Percentiles rank a stretch among this genome's conserved stretches.
These are phyloP conservation scores for Domatiomyces globalis DNA, from an alignment of 2,329 filamentous ascomycete species.

Conservation along the genomic window DNA sequence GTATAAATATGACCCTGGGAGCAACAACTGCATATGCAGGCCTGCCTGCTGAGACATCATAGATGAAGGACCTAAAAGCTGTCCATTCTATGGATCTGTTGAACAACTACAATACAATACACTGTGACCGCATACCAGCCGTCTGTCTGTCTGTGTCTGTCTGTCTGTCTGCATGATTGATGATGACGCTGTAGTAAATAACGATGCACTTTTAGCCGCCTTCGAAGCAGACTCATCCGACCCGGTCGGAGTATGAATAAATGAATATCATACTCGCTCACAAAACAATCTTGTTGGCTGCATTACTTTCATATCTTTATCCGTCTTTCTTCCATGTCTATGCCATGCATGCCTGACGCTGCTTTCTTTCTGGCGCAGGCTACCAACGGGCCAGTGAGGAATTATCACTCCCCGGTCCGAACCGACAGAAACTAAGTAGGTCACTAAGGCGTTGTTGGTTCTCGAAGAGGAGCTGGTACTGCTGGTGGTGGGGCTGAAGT, in stretches of 20 bases:
- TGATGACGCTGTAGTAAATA: not conserved
- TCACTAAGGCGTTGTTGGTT: not conserved
- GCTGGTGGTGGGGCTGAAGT: not conserved
- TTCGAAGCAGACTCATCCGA: not conserved
- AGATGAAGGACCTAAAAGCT: too few species aligned
- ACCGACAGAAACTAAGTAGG: not conserved
- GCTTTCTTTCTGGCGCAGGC: too few species aligned
- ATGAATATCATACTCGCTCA: not conserved
- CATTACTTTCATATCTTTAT: not conserved
- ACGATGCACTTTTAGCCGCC: not conserved
- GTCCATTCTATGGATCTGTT: too few species aligned
- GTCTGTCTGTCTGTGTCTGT: not conserved
- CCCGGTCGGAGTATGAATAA: not conserved
- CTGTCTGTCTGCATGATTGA: not conserved
- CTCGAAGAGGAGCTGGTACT: not conserved
- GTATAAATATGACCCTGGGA: not conserved
- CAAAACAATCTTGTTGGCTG: not conserved
- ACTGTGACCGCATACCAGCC: not conserved
- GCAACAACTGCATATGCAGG: not conserved
- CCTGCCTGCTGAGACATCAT: not conserved
- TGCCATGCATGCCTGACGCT: not conserved
- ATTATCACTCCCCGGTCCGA: not conserved
- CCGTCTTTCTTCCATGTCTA: not conserved
- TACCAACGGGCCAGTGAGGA: not conserved
- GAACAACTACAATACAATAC: too few species aligned